Evolutionary conservation across 352 stramenopile species (phyloP), one percentile per base, ranked within the genome.

Genomic region (Thraustochytrium striatum): DNA sequence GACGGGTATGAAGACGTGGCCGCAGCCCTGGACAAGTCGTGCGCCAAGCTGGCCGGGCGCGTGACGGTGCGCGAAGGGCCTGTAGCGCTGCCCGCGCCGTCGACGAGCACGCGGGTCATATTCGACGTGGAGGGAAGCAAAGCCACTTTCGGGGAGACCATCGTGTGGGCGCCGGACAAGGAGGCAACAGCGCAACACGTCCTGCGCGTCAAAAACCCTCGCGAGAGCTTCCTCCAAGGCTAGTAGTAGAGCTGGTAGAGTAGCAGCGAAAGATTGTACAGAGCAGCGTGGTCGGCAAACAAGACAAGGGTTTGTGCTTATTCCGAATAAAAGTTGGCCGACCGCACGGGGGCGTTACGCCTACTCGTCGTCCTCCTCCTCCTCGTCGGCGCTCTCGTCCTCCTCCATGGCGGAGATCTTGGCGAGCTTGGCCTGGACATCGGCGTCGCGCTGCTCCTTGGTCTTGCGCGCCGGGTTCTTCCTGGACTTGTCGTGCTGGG

Each of bases 381-480:
- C n/a, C 9, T 80, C 70, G 25, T 80, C 68, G 5, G 41, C 58
- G 38, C 21, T 25, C 9, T 80, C 70, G n/a, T 72, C 47, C 33
- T 81, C 53, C 25, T 80, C 53, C 70, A 80, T 80, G 35, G 55
- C 55, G 33, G 70, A 57, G 41, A 80, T 80, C 55, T 72, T 69
- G 21, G 25, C 70, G 55, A 53, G 55, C 47, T 80, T 80, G 25
- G 61, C 70, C 39, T 72, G 19, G 58, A 80, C 25, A 19, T 28
- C 39, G 39, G 70, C 70, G 61, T 80, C 70, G 39, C 70, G 55
- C 58, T 80, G 32, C 58, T 80, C 70, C 70, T 80, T 80, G 55
- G 70, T 72, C 55, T 80, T 75, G 55, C 58, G 55, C 21, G 19
- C 25, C 21, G 55, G 55, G 55, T 58, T 32, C 58, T 80, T 72